Conservation (phyloP, 148 eudicot genomes). For the Rhododendron mucronatum region DNA sequence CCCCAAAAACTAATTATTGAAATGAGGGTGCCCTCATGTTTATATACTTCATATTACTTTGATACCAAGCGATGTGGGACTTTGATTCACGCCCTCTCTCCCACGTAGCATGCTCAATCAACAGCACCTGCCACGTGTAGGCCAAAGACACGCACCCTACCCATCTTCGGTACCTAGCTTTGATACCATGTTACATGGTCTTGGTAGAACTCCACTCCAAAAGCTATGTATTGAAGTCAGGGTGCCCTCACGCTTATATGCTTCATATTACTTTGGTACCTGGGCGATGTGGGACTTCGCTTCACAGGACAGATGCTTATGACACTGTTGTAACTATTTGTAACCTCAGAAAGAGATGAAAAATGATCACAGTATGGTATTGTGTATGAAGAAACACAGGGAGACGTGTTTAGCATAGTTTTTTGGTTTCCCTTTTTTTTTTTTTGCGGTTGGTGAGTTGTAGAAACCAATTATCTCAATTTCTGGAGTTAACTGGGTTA, state of each 20-base stretch:
- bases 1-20: not conserved
- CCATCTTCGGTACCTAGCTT: not conserved
- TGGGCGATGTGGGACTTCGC: not conserved
- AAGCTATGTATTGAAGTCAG: too few species aligned
- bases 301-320: not conserved
- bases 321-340: not conserved
- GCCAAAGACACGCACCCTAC: not conserved
- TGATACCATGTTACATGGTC: not conserved
- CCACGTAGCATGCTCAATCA: too few species aligned
- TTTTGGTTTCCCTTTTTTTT: not conserved
- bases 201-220: not conserved
- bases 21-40: not conserved
- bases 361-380: not conserved
- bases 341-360: not conserved
- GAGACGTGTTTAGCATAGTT: not conserved
- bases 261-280: not conserved
- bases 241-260: not conserved
- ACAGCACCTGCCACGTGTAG: not conserved
- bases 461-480: not conserved
- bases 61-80: not conserved
- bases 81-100: not conserved
- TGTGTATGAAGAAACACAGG: not conserved
- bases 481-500: not conserved
- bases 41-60: not conserved
- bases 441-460: not conserved